These are phyloP conservation scores for Termitomyces sp. DNA, from an alignment of 768 basidiomycete genomes.

Conservation along the genomic window DNA sequence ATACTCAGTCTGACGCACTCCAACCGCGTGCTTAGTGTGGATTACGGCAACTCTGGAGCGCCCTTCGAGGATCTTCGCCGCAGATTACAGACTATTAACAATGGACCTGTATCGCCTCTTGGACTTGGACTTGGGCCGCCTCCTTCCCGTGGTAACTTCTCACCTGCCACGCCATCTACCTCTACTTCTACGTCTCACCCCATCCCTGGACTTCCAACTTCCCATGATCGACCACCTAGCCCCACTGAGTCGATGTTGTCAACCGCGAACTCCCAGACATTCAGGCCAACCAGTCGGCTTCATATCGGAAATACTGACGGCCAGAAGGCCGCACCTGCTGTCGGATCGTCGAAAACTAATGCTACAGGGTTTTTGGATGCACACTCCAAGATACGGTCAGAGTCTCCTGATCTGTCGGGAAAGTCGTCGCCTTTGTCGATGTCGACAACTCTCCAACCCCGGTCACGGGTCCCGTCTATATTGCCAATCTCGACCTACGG, in stretches of 20 bases:
- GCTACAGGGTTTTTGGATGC: conserved; percentile 82
- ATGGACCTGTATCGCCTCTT: conserved; percentile 67
- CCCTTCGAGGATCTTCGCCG: conserved; percentile 79
- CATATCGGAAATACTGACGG: conserved; percentile 72
- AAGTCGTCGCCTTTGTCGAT: conserved; percentile 72
- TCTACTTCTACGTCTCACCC: conserved; percentile 23
- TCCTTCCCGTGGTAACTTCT: conserved; percentile 33
- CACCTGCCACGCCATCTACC: conserved; percentile 31
- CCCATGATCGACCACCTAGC: conserved; percentile 62
- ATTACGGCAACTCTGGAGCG: conserved; percentile 43
- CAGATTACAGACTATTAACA: conserved; percentile 70
- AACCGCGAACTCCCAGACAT: conserved; percentile 59
- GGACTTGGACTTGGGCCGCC: conserved; percentile 43
- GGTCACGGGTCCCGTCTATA: conserved; percentile 47
- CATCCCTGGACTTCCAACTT: conserved; percentile 22
- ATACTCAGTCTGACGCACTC: conserved; percentile 46
- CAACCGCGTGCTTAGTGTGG: conserved; percentile 46
- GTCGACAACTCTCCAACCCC: conserved; percentile 49
- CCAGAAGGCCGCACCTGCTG: conserved; percentile 85
- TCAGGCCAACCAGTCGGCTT: conserved; percentile 55
- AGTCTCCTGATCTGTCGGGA: conserved; percentile 71
- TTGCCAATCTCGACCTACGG: conserved; percentile 72
- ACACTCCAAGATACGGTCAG: conserved; percentile 61
- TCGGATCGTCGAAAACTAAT: conserved; percentile 82
- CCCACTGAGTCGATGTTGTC: conserved; percentile 84